Conservation (phyloP, 23 red algal species). For the Gracilariopsis chorda region DNA sequence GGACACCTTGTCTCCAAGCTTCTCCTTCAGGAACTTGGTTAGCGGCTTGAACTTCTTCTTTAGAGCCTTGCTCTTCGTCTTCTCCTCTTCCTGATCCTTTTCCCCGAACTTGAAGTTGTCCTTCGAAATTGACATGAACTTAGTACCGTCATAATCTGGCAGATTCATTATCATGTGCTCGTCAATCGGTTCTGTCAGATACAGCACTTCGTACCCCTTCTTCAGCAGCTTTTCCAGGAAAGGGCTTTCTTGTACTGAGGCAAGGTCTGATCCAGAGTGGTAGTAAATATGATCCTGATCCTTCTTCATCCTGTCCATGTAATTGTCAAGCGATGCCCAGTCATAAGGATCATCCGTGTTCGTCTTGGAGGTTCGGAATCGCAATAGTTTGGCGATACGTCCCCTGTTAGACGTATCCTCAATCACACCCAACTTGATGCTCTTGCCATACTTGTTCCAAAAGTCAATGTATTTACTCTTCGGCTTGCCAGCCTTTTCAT, state of each 20-base stretch:
- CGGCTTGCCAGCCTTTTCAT: slow-evolving; percentile 54
- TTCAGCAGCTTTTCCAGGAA: slow-evolving; percentile 88
- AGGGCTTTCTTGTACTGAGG: slow-evolving; percentile 60
- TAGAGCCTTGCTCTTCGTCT: slow-evolving; percentile 60
- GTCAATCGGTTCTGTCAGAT: slow-evolving; percentile 89
- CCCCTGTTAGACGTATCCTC: slow-evolving; percentile 72
- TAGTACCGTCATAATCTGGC: slow-evolving; percentile 77
- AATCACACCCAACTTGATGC: slow-evolving; percentile 86
- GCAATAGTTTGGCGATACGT: slow-evolving; percentile 81
- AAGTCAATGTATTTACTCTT: slow-evolving; percentile 69
- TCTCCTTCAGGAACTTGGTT: slow-evolving; percentile 73
- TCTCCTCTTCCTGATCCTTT: slow-evolving; percentile 77
- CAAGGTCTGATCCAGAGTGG: slow-evolving; percentile 59
- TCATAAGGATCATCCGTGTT: slow-evolving; percentile 64
- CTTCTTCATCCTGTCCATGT: slow-evolving; percentile 83
- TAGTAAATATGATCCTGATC: slow-evolving; percentile 96
- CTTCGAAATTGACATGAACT: slow-evolving; percentile 78
- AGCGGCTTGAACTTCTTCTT: slow-evolving; percentile 74
- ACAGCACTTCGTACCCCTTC: slow-evolving; percentile 87
- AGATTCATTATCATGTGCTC: slow-evolving; percentile 84
- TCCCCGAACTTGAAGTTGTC: slow-evolving; percentile 86
- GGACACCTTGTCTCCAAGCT: slow-evolving; percentile 68
- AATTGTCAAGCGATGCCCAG: slow-evolving; percentile 83
- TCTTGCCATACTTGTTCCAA: slow-evolving; percentile 88
- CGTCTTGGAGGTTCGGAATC: slow-evolving; percentile 79